phyloP scores from a whole-genome alignment of 1,139 yeast genomes.

The Debaryomyces nepalensis region DNA sequence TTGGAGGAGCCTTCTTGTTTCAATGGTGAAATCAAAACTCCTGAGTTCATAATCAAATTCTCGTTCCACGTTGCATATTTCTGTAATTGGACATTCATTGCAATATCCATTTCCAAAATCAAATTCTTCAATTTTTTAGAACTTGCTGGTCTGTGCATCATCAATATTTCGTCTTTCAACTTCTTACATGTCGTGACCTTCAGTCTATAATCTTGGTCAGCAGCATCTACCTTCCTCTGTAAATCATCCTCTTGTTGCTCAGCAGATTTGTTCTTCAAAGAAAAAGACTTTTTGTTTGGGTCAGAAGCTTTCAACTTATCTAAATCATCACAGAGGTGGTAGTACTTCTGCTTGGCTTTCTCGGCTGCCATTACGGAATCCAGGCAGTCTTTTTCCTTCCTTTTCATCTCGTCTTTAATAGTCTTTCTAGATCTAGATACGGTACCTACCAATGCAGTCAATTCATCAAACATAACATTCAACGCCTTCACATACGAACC shows the following conservation, averaged over 20 bases:
- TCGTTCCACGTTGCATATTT: slow-evolving; percentile 89
- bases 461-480: slow-evolving; percentile 84
- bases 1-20: slow-evolving; percentile 41
- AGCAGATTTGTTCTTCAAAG: slow-evolving; percentile 75
- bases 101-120: slow-evolving; percentile 85
- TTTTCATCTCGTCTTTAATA: slow-evolving; percentile 78
- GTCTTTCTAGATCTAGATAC: slow-evolving; percentile 73
- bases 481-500: slow-evolving; percentile 78
- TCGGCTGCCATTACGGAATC: slow-evolving; percentile 86
- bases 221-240: slow-evolving; percentile 74
- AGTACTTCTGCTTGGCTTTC: slow-evolving; percentile 83
- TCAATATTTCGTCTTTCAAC: slow-evolving; percentile 71
- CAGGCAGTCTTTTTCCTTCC: slow-evolving; percentile 79
- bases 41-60: slow-evolving; percentile 79
- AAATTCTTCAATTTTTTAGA: slow-evolving; percentile 75
- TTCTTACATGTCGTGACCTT: slow-evolving; percentile 76
- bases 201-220: slow-evolving; percentile 84
- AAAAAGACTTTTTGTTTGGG: slow-evolving; percentile 81
- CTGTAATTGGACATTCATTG: slow-evolving; percentile 83
- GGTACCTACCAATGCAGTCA: slow-evolving; percentile 70
- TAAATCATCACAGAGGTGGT: slow-evolving; percentile 81
- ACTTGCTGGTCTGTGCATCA: slow-evolving; percentile 76
- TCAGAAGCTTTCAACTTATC: slow-evolving; percentile 82
- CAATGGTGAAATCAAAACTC: slow-evolving; percentile 80
- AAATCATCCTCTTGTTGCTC: slow-evolving; percentile 94